A percentile compares a stretch with the other conserved stretches of the same genome.
Evolutionary conservation across 257 asterid species (phyloP).

Genomic region (Solanum bulbocastanum): DNA sequence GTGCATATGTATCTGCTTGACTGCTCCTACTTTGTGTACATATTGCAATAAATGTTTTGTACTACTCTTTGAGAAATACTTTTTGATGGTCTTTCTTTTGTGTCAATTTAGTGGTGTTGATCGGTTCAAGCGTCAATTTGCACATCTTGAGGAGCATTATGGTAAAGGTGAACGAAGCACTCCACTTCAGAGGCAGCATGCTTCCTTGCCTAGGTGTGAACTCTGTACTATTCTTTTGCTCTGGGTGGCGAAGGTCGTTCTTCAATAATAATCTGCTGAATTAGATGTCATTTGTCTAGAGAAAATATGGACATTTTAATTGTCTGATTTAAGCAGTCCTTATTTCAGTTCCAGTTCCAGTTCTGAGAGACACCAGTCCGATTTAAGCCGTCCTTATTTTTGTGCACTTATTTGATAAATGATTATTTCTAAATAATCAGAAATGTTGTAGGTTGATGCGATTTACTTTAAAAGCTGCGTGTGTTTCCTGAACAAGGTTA

Average conservation of each 20-base stretch:
- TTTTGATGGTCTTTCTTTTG: not conserved
- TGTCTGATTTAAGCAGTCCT: not conserved
- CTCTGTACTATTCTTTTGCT: not conserved
- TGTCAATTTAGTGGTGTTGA: conserved; percentile 69
- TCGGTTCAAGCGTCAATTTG: conserved; percentile 93
- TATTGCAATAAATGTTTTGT: not conserved
- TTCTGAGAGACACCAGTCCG: not conserved
- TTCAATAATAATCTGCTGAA: not conserved
- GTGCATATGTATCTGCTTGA: not conserved
- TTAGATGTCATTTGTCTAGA: not conserved
- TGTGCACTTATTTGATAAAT: not conserved
- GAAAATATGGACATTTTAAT: not conserved
- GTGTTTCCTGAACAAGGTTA: not conserved
- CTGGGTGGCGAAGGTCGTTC: not conserved
- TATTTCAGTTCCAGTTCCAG: not conserved
- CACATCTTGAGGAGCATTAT: conserved; percentile 83
- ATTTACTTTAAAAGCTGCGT: not conserved
- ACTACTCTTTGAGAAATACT: conserved; percentile 4
- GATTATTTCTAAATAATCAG: not conserved
- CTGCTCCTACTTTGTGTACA: not conserved
- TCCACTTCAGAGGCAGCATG: conserved; percentile 73
- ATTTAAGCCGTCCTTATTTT: not conserved
- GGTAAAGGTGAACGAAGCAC: conserved; percentile 82
- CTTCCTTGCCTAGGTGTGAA: conserved; percentile 79
- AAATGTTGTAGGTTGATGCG: not conserved